A percentile compares a stretch with the other conserved stretches of the same genome.
phyloP scores from a whole-genome alignment of 1,284 basidiomycete species.

The Naganishia liquefaciens region DNA sequence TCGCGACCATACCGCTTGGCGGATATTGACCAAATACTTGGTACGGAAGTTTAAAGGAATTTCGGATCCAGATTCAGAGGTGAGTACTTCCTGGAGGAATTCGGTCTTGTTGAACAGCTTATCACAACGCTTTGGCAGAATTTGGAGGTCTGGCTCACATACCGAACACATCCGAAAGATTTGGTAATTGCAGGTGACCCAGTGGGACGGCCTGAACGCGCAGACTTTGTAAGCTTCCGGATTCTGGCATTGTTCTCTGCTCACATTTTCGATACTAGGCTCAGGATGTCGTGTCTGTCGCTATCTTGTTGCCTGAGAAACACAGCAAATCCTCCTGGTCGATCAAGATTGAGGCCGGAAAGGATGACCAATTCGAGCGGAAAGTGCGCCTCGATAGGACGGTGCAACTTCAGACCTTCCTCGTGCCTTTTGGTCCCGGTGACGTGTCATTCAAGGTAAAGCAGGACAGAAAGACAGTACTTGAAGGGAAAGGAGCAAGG shows the following conservation, averaged over 20 bases:
- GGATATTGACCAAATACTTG: slow-evolving; percentile 48
- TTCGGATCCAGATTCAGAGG: neutral
- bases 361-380: slow-evolving; percentile 37
- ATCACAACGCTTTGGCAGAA: neutral
- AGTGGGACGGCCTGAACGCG: slow-evolving; percentile 44
- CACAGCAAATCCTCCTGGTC: neutral
- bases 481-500: slow-evolving; percentile 39
- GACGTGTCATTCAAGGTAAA: slow-evolving; percentile 42
- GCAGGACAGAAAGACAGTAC: slow-evolving; percentile 32
- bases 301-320: slow-evolving; percentile 38
- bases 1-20: slow-evolving; percentile 51
- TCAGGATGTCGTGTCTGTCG: slow-evolving; percentile 49
- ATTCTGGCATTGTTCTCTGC: neutral
- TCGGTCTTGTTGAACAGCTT: neutral
- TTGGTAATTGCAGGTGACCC: slow-evolving; percentile 37
- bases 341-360: slow-evolving; percentile 4
- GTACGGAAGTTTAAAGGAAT: slow-evolving; percentile 41
- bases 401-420: slow-evolving; percentile 27
- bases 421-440: slow-evolving; percentile 44
- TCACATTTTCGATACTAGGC: slow-evolving; percentile 39
- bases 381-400: neutral
- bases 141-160: slow-evolving; percentile 47
- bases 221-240: slow-evolving; percentile 46
- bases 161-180: slow-evolving; percentile 43
- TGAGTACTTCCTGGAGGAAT: neutral